A percentile compares a stretch with the other conserved stretches of the same genome.
Conservation (phyloP, 2,329 filamentous ascomycete genomes). For the Coniochaeta ligniaria region DNA sequence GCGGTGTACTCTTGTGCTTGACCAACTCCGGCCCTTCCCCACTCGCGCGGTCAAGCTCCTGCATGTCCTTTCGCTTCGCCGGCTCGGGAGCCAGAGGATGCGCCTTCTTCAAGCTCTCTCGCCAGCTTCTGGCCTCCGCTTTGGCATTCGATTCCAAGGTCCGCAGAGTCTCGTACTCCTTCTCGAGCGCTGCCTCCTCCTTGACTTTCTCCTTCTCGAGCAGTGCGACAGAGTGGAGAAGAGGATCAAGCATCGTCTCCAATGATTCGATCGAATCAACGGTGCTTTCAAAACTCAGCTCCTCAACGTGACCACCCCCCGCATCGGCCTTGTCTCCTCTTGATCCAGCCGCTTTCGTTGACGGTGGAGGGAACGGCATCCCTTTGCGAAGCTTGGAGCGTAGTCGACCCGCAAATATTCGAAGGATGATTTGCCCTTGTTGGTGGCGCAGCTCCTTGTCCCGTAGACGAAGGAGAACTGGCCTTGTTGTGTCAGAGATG, state of each 20-base stretch:
- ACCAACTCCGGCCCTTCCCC: background rate
- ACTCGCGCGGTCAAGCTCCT: background rate
- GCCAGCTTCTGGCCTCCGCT: slow-evolving; percentile 43
- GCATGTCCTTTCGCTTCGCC: background rate
- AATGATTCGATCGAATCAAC: slow-evolving; percentile 50
- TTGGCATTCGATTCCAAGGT: slow-evolving; percentile 49
- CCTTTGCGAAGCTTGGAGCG: slow-evolving; percentile 50
- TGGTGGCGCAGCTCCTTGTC: slow-evolving; percentile 38
- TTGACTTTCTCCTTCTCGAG: slow-evolving; percentile 49
- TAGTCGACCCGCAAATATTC: slow-evolving; percentile 47
- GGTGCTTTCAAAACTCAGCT: slow-evolving; percentile 61
- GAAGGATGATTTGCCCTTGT: slow-evolving; percentile 49
- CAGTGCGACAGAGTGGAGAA: slow-evolving; percentile 55
- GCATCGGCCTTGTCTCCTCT: slow-evolving; percentile 10
- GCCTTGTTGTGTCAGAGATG: slow-evolving; percentile 51
- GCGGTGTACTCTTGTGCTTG: background rate
- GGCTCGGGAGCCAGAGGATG: slow-evolving; percentile 40
- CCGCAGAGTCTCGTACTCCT: slow-evolving; percentile 44
- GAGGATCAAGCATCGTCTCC: slow-evolving; percentile 53
- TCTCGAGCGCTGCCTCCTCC: slow-evolving; percentile 48
- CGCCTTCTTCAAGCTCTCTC: slow-evolving; percentile 39
- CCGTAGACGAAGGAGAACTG: slow-evolving; percentile 52
- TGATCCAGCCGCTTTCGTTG: slow-evolving; percentile 6
- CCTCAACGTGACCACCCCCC: slow-evolving; percentile 41
- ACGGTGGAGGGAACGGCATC: slow-evolving; percentile 58